Conservation (phyloP, 352 stramenopile genomes). For the Pythium volutum region DNA sequence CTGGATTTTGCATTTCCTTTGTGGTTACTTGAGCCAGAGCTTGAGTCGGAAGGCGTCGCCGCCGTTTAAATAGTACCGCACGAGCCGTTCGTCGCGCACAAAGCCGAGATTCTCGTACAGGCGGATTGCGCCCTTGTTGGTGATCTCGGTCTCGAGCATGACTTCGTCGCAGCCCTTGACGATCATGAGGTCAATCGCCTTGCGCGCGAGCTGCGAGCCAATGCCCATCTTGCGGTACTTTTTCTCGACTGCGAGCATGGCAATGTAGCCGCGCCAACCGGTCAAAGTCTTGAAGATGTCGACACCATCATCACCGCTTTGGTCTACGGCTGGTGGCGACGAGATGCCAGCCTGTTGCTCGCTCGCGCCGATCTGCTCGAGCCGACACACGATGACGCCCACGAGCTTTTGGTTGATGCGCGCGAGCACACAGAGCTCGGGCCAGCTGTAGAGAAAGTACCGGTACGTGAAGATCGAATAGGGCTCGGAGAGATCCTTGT, state of each 20-base stretch:
- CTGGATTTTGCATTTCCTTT: slow-evolving; percentile 4
- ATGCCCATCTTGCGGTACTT: slow-evolving; percentile 89
- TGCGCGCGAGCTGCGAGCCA: slow-evolving; percentile 81
- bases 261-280: slow-evolving; percentile 90
- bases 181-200: slow-evolving; percentile 89
- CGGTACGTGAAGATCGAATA: slow-evolving; percentile 97
- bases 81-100: slow-evolving; percentile 88
- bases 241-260: slow-evolving; percentile 94
- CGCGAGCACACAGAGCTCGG: slow-evolving; percentile 88
- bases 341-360: slow-evolving; percentile 27
- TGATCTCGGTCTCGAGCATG: slow-evolving; percentile 93
- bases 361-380: slow-evolving; percentile 72
- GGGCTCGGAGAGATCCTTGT: slow-evolving; percentile 93
- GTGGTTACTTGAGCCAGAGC: slow-evolving; percentile 74
- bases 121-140: slow-evolving; percentile 88
- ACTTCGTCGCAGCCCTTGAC: slow-evolving; percentile 81
- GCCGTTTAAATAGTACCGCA: slow-evolving; percentile 96
- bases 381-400: slow-evolving; percentile 91
- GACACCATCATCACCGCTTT: slow-evolving; percentile 24
- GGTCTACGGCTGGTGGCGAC: not conserved
- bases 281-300: slow-evolving; percentile 22
- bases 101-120: slow-evolving; percentile 95
- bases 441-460: slow-evolving; percentile 96
- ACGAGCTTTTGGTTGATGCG: slow-evolving; percentile 85
- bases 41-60: slow-evolving; percentile 93